A percentile compares a stretch with the other conserved stretches of the same genome.
These are phyloP conservation scores for Phytomonas sp. DNA, from an alignment of 208 protist species.

Conservation along the genomic window DNA sequence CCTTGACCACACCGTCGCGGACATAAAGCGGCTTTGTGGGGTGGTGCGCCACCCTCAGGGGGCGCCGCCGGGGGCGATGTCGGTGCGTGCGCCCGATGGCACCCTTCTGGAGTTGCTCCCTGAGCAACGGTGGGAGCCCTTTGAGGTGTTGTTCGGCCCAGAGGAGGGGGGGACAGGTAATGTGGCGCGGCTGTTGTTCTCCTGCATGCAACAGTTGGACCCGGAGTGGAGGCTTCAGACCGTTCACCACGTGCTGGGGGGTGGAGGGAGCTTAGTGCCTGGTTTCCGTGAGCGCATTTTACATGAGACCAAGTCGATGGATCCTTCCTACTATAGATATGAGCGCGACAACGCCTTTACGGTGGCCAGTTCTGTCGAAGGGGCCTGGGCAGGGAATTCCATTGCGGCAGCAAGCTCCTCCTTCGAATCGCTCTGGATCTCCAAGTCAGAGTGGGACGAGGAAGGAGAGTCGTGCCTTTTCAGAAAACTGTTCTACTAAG, in stretches of 20 bases:
- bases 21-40: too few species aligned
- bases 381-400: constrained; percentile 72
- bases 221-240: constrained; percentile 68
- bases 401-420: constrained; percentile 66
- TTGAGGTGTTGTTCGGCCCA: constrained; percentile 7
- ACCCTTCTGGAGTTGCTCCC: constrained; percentile 21
- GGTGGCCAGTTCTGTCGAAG: constrained; percentile 23
- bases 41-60: constrained; percentile 26
- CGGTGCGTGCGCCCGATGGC: constrained; percentile 33
- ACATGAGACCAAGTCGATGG: constrained; percentile 46
- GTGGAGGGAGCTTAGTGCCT: constrained; percentile 29
- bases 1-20: constrained; percentile 15
- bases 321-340: constrained; percentile 73
- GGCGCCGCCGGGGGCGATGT: not conserved
- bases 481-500: constrained; percentile 68
- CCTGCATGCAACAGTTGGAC: constrained; percentile 47
- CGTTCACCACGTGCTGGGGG: constrained; percentile 67
- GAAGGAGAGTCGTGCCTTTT: constrained; percentile 56
- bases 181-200: constrained; percentile 36
- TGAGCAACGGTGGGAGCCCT: constrained; percentile 15
- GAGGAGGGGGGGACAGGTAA: not conserved
- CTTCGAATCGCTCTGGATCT: constrained; percentile 77
- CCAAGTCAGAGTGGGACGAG: constrained; percentile 59
- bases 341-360: constrained; percentile 43
- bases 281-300: constrained; percentile 48